A percentile compares a stretch with the other conserved stretches of the same genome.
These are phyloP conservation scores for Metschnikowia picachoensis DNA, from an alignment of 805 yeast species.

Conservation along the genomic window DNA sequence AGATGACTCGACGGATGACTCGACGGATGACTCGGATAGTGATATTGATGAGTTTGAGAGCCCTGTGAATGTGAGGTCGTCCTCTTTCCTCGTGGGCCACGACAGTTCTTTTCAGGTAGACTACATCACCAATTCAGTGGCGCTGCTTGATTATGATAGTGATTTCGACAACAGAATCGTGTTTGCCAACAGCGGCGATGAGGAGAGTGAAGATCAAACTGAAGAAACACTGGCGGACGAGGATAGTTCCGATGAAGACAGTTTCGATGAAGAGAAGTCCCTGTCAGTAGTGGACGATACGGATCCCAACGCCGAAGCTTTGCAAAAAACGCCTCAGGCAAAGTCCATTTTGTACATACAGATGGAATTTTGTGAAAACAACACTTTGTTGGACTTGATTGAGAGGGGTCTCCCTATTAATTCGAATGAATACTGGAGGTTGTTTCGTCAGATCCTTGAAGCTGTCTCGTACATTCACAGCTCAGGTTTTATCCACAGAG, in stretches of 20 bases:
- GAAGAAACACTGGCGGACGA: no score
- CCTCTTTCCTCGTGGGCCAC: constrained; percentile 16
- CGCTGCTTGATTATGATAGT: constrained; percentile 47
- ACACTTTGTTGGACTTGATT: constrained; percentile 80
- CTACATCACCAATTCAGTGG: constrained; percentile 64
- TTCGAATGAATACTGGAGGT: constrained; percentile 83
- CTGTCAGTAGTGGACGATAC: neutral
- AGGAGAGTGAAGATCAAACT: constrained; percentile 6
- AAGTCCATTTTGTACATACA: constrained; percentile 83
- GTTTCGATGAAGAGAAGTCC: neutral
- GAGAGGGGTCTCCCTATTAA: constrained; percentile 64
- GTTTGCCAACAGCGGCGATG: constrained; percentile 27
- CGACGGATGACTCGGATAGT: constrained; percentile 13
- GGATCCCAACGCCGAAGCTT: neutral
- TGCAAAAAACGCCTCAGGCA: constrained; percentile 19
- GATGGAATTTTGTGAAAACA: constrained; percentile 98
- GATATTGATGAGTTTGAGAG: constrained; percentile 21
- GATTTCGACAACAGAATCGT: constrained; percentile 29
- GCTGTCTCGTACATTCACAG: constrained; percentile 89
- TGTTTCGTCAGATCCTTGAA: constrained; percentile 81
- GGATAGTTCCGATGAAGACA: neutral
- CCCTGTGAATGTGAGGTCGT: constrained; percentile 21
- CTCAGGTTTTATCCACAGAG: constrained; percentile 93
- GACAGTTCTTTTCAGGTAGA: constrained; percentile 46
- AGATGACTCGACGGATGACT: constrained; percentile 8